These are phyloP conservation scores for Jackrogersella minutella DNA, from an alignment of 495 filamentous ascomycete genomes.

Conservation along the genomic window DNA sequence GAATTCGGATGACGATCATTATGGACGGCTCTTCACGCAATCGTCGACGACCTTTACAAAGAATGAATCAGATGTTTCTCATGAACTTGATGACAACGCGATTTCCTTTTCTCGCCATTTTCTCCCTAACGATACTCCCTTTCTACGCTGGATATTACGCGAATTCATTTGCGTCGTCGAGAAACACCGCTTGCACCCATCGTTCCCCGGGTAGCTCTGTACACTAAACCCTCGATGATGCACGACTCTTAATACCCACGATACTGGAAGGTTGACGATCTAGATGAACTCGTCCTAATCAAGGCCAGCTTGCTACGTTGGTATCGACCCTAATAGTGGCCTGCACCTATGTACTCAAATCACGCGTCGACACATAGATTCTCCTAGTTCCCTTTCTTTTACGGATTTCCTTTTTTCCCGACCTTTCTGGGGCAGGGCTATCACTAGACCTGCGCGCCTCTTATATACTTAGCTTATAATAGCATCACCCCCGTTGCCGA, in stretches of 20 bases:
- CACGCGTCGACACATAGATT: conserved; percentile 36
- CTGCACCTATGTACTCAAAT: conserved; percentile 39
- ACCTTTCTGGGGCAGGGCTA: background rate
- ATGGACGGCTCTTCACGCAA: conserved; percentile 33
- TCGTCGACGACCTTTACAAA: conserved; percentile 30
- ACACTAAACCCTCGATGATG: conserved; percentile 42
- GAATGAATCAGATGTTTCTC: conserved; percentile 44
- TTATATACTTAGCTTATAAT: too few species aligned
- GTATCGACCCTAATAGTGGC: conserved; percentile 21
- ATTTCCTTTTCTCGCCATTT: conserved; percentile 33
- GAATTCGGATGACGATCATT: conserved; percentile 38
- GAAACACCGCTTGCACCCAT: conserved; percentile 24
- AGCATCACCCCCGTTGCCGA: background rate
- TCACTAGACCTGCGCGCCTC: too few species aligned
- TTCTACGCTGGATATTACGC: conserved; percentile 24
- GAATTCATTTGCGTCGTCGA: conserved; percentile 27
- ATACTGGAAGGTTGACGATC: conserved; percentile 19
- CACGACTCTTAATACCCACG: conserved; percentile 13
- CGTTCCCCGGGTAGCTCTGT: conserved; percentile 36
- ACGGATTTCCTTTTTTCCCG: conserved; percentile 27
- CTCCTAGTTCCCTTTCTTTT: conserved; percentile 14
- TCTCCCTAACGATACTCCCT: conserved; percentile 15
- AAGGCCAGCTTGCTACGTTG: conserved; percentile 12
- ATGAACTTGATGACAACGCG: conserved; percentile 43
- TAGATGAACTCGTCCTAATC: conserved; percentile 15